These are phyloP conservation scores for Penicillium sp. DNA, from an alignment of 2,329 filamentous ascomycete species.

Conservation along the genomic window DNA sequence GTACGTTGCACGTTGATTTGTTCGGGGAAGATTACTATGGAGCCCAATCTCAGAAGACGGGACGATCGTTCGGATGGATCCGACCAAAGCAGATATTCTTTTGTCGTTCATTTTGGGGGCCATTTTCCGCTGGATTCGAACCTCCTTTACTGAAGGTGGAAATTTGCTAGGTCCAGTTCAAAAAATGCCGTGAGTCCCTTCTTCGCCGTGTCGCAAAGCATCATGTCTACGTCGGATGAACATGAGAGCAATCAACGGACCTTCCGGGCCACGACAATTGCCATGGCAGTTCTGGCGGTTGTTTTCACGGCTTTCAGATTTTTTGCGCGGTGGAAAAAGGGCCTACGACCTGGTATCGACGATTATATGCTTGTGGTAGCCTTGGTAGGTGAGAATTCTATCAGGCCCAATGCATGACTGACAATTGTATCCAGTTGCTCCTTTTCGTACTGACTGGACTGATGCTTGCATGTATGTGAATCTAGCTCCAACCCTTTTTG, in stretches of 20 bases:
- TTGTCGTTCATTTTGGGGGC: neutral
- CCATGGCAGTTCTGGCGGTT: conserved; percentile 11
- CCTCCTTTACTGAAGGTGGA: neutral
- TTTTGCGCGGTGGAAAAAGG: conserved; percentile 10
- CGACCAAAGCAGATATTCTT: neutral
- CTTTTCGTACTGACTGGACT: conserved; percentile 7
- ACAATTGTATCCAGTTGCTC: neutral
- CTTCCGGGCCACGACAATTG: conserved; percentile 10
- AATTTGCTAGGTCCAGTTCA: neutral
- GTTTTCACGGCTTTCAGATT: conserved; percentile 15
- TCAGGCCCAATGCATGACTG: neutral
- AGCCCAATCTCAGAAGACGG: neutral
- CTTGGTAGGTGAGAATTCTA: conserved; percentile 2
- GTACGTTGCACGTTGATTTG: neutral
- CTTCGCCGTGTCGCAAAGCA: neutral
- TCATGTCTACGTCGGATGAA: neutral
- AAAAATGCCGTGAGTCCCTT: neutral
- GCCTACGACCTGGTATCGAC: conserved; percentile 1
- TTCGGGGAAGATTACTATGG: neutral
- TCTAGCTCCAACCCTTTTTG: neutral
- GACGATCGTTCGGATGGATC: neutral
- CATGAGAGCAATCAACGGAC: conserved; percentile 7
- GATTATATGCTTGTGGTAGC: conserved; percentile 13
- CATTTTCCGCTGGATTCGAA: neutral
- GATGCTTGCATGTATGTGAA: conserved; percentile 4